These are phyloP conservation scores for Thermothelomyces thermophilus DNA, from an alignment of 2,329 filamentous ascomycete genomes.

Conservation along the genomic window DNA sequence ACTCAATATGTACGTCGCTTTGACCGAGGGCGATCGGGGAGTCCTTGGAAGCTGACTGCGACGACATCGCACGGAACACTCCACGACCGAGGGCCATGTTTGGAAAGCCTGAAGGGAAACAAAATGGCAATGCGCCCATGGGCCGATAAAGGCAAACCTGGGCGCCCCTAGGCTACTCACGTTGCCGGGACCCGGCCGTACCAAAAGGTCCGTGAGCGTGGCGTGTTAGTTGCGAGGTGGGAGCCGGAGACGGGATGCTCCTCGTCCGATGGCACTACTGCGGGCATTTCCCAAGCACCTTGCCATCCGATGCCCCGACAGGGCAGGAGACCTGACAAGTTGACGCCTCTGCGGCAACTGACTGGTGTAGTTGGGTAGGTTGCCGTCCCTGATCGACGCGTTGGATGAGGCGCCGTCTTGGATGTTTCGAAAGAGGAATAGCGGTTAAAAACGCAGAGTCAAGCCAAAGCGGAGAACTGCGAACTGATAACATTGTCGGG, in stretches of 20 bases:
- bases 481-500: no score
- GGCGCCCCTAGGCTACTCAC: no score
- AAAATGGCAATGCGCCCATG: not conserved
- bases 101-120: no score
- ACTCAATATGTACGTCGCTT: slow-evolving; percentile 5
- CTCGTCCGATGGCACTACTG: slow-evolving; percentile 5
- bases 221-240: not conserved
- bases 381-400: slow-evolving; percentile 29
- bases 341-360: not conserved
- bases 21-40: slow-evolving; percentile 15
- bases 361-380: no score
- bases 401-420: slow-evolving; percentile 26
- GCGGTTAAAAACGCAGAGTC: not conserved
- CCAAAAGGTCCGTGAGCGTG: no score
- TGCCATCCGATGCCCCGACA: slow-evolving; percentile 15
- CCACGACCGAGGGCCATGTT: slow-evolving; percentile 24
- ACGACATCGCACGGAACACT: slow-evolving; percentile 26
- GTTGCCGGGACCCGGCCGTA: no score
- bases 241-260: slow-evolving; percentile 11
- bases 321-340: not conserved
- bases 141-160: not conserved
- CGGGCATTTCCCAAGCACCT: slow-evolving; percentile 5
- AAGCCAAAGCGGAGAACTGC: not conserved
- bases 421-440: slow-evolving; percentile 25
- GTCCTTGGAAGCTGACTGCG: slow-evolving; percentile 18